Conservation (phyloP, 805 yeast species). For the Hanseniaspora mollemarum region DNA sequence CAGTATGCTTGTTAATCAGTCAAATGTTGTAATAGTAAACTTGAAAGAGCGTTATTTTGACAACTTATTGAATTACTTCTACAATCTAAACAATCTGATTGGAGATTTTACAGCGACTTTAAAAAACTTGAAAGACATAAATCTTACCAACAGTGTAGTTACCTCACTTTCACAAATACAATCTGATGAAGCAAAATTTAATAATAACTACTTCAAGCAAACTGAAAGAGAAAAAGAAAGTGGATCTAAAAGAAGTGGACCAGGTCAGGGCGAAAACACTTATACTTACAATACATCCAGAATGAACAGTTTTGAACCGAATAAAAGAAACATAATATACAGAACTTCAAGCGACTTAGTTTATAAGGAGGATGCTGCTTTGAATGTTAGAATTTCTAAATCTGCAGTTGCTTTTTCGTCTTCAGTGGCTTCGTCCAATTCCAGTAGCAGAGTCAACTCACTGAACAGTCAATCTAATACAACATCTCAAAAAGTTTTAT, state of each 20-base stretch:
- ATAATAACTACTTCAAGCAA: neutral
- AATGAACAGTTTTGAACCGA: conserved; percentile 7
- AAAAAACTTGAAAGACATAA: neutral
- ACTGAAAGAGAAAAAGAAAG: neutral
- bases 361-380: neutral
- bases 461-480: neutral
- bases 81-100: neutral
- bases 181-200: neutral
- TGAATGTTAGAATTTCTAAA: neutral
- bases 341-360: neutral
- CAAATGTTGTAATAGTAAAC: neutral
- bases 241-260: conserved; percentile 22
- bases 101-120: neutral
- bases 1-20: conserved; percentile 12
- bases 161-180: too few relatives aligned
- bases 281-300: neutral
- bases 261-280: neutral
- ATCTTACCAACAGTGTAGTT: neutral
- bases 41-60: conserved; percentile 6
- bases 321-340: conserved; percentile 2
- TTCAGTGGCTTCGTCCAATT: neutral
- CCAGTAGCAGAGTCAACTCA: neutral
- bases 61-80: neutral
- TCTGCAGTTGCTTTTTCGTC: conserved; percentile 10
- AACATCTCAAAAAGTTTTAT: conserved; percentile 14